Base-by-base conservation (phyloP, 129 eudicot species). In the Glebionis coronaria region DNA sequence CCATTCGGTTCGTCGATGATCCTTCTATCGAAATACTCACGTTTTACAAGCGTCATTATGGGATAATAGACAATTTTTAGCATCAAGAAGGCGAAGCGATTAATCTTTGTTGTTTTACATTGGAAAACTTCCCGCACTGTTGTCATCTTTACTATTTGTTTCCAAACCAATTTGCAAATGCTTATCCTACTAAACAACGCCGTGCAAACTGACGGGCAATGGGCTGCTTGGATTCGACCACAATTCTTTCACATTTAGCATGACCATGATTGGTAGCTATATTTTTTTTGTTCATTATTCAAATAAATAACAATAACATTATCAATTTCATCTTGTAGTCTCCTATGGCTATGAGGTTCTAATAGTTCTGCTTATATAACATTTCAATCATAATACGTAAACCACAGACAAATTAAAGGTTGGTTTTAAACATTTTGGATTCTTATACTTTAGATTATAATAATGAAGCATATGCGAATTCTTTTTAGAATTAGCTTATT, bases 181-280 rank as follows among this genome's bases (percentile, higher is more conserved):
- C 9, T 6, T 35, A 35, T 35, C 40, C 40, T 1, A 35, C 9
- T 35, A 35, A 35, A 35, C 5, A 45, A 40, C 9, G 0, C 40
- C 40, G n/a, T 6, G 40, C 40, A 7, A 0, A 35, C 5, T 28
- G 40, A 19, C 27, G 1, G 9, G 28, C 45, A 64, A 12, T 13
- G 80, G 73, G 70, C 19, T 5, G 65, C 74, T 19, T 74, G 80
- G 80, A 63, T 79, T 64, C 66, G 74, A 8, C 80, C 77, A 5
- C 42, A 4, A 14, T 58, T 58, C 44, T 58, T 27, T 58, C 18
- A 13, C 27, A 16, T 20, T 58, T 11, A 2, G 81, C 81, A 46
- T 63, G 73, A 69, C 16, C 18, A 44, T 2, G 27, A 12, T 13
- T 56, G 65, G 65, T 56, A 40, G 64, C 29, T 6, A 35, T 35